Conservation (phyloP, 2,329 filamentous ascomycete species). For the Ceratocystis colombiana region DNA sequence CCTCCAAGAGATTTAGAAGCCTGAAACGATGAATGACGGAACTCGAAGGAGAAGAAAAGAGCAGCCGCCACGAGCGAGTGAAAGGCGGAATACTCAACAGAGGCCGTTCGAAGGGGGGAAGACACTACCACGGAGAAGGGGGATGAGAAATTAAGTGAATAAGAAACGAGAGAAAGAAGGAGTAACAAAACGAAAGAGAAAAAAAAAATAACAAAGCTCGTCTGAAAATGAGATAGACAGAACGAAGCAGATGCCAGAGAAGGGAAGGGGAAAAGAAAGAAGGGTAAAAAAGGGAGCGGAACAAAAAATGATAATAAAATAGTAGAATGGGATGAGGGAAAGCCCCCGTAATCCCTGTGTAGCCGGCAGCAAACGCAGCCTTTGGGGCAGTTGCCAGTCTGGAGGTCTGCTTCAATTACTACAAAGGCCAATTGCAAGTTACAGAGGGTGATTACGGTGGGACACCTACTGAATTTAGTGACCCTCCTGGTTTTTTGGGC, state of each 20-base stretch:
- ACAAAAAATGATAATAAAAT: background rate
- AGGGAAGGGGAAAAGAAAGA: background rate
- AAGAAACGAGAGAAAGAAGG: background rate
- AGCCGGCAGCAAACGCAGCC: background rate
- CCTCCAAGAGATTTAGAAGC: no score
- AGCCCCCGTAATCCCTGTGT: background rate
- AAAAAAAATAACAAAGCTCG: constrained; percentile 3
- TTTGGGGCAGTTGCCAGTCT: background rate
- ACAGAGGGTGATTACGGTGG: no score
- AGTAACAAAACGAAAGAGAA: background rate
- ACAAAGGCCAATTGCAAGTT: no score
- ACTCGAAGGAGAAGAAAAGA: background rate
- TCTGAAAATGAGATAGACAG: constrained; percentile 1
- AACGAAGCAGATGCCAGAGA: constrained; percentile 3
- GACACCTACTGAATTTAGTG: no score
- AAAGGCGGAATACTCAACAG: constrained; percentile 7
- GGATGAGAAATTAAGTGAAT: constrained; percentile 20
- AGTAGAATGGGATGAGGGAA: background rate
- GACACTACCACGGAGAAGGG: constrained; percentile 12
- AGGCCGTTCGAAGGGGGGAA: background rate
- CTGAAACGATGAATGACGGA: no score
- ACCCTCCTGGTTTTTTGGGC: background rate
- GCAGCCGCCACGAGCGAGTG: constrained; percentile 20
- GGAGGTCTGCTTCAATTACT: no score
- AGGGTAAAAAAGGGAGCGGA: background rate